These are phyloP conservation scores for Tolypocladium cylindrosporum DNA, from an alignment of 2,329 filamentous ascomycete genomes.

Conservation along the genomic window DNA sequence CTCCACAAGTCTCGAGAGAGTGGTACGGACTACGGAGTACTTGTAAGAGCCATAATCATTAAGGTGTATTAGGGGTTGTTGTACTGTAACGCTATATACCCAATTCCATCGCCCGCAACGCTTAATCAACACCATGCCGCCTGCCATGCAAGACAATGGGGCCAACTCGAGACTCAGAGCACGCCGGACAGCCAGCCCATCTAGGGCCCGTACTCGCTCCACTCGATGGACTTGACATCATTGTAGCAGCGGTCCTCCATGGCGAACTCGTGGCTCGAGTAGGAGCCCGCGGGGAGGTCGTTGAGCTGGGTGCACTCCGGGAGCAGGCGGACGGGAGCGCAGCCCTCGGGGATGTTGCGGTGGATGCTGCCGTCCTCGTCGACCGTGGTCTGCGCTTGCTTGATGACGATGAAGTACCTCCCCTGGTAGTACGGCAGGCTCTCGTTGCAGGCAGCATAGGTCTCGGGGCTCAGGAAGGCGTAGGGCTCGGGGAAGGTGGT, in stretches of 20 bases:
- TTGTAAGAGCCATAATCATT: background rate
- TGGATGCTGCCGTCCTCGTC: conserved; percentile 8
- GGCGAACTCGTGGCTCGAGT: conserved; percentile 26
- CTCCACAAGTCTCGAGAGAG: background rate
- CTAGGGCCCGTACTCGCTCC: conserved; percentile 17
- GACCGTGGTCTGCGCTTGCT: conserved; percentile 18
- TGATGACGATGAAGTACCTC: conserved; percentile 22
- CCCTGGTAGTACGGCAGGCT: conserved; percentile 27
- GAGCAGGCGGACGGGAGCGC: conserved; percentile 28
- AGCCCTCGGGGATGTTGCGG: conserved; percentile 23
- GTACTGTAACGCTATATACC: background rate
- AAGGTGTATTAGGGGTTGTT: background rate
- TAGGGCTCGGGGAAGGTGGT: conserved; percentile 19
- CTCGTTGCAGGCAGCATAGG: conserved; percentile 31
- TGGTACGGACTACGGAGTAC: background rate
- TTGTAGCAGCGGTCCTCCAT: conserved; percentile 25
- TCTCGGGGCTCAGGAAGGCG: conserved; percentile 18
- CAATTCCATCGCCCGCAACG: background rate
- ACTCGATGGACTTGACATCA: conserved; percentile 26
- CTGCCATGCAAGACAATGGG: background rate
- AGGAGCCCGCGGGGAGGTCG: conserved; percentile 20
- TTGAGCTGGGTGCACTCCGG: conserved; percentile 29
- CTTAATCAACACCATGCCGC: background rate
- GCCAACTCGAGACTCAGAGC: background rate
- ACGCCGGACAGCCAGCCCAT: background rate